Evolutionary conservation across 139 green algal genomes (phyloP).

Genomic region (Chlamydomonas applanata): DNA sequence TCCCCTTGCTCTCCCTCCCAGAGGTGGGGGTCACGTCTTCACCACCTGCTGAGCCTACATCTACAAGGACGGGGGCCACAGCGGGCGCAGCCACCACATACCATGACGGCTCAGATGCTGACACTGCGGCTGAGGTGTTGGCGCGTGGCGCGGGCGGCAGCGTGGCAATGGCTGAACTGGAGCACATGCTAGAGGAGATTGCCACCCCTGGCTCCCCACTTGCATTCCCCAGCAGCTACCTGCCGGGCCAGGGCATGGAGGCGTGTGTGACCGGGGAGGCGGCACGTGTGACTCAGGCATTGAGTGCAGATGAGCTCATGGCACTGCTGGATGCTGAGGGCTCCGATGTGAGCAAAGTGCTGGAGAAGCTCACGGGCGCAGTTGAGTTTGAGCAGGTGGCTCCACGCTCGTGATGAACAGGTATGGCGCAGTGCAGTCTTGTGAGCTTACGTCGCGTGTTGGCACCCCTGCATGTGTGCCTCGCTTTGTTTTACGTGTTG

Average conservation of each 20-base stretch:
- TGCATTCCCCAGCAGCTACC: neutral
- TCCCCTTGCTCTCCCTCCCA: too few species aligned
- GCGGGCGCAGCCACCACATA: neutral
- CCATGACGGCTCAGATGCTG: neutral
- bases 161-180: neutral
- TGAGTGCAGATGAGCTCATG: constrained; percentile 21
- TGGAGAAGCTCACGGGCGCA: neutral
- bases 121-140: neutral
- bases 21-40: too few species aligned
- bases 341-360: neutral
- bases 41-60: too few species aligned
- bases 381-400: too few species aligned
- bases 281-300: neutral
- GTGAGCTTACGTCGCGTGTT: too few species aligned
- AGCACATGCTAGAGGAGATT: constrained; percentile 1
- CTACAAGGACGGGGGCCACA: too few species aligned
- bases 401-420: too few species aligned
- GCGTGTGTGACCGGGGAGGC: neutral
- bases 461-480: too few species aligned
- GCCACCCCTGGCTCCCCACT: neutral
- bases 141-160: neutral
- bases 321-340: constrained; percentile 12
- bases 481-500: too few species aligned
- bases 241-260: neutral
- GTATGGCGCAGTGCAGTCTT: too few species aligned